Base-by-base conservation (phyloP, 352 stramenopile species). In the Pythium grandisporangium region DNA sequence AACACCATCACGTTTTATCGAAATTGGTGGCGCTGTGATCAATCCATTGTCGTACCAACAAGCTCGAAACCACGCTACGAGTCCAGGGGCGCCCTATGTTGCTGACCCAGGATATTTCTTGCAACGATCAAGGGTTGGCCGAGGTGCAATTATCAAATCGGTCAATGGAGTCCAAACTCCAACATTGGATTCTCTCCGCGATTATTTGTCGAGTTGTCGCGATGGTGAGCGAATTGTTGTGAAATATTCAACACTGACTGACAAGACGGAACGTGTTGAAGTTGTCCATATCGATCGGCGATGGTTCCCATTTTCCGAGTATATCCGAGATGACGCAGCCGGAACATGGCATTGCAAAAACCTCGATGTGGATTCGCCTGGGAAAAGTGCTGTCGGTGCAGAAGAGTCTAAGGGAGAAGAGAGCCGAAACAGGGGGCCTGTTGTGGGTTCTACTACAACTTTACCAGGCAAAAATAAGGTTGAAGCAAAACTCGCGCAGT, bases 271-370 rank as follows among this genome's bases (percentile, higher is more conserved):
- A 35, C 84, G 85, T 39, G 71, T 93, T 3, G 80, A 93, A 30
- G 76, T 93, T 12, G 80, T 90, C 8, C 80, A 89, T 50, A 77
- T 96, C 13, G 86, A 97, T 45, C 72, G 80, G 8, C 82, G 84
- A n/a, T 97, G 88, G 88, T 96, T 95, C 48, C 77, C 80, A 12
- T 90, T 91, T 40, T 80, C 64, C n/a, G 67, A 90, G 36, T 90
- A 89, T 48, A 71, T 61, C 10, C 70, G 80, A 12, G 71, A 93
- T 37, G 80, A 93, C 45, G 72, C 65, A 32, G 60, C 80, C 19
- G 80, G 80, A 16, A 86, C 66, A 19, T 93, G 80, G 80, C 69
- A 86, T 37, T 86, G 80, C 45, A 59, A 74, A n/a, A 70, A 57
- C 27, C 77, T 91, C 37, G 56, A 77, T 19, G 51, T 55, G 5